phyloP scores from a whole-genome alignment of 305 asterid genomes.

The Solanum hybrid region DNA sequence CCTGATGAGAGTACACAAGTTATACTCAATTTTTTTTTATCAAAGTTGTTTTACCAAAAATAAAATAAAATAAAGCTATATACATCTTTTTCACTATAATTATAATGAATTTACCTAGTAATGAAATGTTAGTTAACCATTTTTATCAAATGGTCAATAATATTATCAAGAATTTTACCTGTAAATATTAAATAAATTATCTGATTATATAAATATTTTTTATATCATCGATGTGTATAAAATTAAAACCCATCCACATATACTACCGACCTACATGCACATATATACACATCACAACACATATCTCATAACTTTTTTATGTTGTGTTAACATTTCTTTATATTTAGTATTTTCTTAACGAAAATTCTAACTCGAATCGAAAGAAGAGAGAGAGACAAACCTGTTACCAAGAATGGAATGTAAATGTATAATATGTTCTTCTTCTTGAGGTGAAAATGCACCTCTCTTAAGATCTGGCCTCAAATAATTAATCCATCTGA shows the following conservation, averaged over 20 bases:
- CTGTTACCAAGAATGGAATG: slow-evolving; percentile 60
- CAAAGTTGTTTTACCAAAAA: no score
- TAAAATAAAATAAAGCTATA: neutral
- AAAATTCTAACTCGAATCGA: neutral
- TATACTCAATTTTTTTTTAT: no score
- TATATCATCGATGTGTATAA: neutral
- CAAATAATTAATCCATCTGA: slow-evolving; percentile 49
- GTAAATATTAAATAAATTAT: neutral
- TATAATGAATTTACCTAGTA: neutral
- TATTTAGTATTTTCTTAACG: neutral
- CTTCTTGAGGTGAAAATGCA: slow-evolving; percentile 51
- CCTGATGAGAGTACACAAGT: neutral
- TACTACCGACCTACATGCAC: neutral
- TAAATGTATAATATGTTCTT: slow-evolving; percentile 47
- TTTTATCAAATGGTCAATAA: neutral
- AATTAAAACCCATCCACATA: neutral
- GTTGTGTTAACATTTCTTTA: neutral
- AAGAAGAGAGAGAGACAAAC: slow-evolving; percentile 1
- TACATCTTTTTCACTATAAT: neutral
- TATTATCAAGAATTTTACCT: neutral
- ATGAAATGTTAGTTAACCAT: neutral
- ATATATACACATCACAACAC: neutral
- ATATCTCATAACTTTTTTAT: neutral
- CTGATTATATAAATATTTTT: no score
- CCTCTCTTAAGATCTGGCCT: slow-evolving; percentile 59